phyloP scores from a whole-genome alignment of 805 yeast genomes.

The Yamadazyma laniorum region DNA sequence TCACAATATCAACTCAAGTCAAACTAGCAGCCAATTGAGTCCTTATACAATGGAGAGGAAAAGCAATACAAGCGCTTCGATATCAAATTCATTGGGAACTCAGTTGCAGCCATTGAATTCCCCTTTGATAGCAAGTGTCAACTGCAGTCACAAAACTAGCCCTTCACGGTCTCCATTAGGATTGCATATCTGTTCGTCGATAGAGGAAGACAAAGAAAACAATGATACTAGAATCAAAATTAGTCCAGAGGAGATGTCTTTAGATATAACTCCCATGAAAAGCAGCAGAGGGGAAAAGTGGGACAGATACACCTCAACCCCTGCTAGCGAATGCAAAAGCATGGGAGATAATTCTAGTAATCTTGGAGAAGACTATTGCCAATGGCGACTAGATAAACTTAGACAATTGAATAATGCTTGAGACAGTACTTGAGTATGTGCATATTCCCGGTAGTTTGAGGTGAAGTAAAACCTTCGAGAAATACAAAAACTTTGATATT shows the following conservation, averaged over 20 bases:
- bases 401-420: constrained; percentile 19
- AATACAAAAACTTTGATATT: too few relatives aligned
- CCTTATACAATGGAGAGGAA: not conserved
- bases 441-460: too few relatives aligned
- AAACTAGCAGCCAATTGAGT: constrained; percentile 8
- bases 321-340: constrained; percentile 12
- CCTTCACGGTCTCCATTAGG: constrained; percentile 9
- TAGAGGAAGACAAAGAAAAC: constrained; percentile 14
- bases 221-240: constrained; percentile 1
- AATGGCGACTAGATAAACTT: constrained; percentile 40
- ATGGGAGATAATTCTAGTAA: constrained; percentile 37
- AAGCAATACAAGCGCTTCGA: not conserved
- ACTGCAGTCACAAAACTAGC: not conserved
- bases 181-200: not conserved
- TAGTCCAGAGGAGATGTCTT: constrained; percentile 3
- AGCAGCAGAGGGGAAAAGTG: constrained; percentile 4
- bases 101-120: constrained; percentile 14
- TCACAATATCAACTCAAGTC: constrained; percentile 1
- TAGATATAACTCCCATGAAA: constrained; percentile 15
- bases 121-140: constrained; percentile 7
- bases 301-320: constrained; percentile 15
- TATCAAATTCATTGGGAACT: constrained; percentile 1
- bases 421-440: too few relatives aligned
- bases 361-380: constrained; percentile 39
- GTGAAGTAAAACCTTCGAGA: too few relatives aligned